Evolutionary conservation across 2,329 filamentous ascomycete species (phyloP).

Genomic region (Diaporthe eres): DNA sequence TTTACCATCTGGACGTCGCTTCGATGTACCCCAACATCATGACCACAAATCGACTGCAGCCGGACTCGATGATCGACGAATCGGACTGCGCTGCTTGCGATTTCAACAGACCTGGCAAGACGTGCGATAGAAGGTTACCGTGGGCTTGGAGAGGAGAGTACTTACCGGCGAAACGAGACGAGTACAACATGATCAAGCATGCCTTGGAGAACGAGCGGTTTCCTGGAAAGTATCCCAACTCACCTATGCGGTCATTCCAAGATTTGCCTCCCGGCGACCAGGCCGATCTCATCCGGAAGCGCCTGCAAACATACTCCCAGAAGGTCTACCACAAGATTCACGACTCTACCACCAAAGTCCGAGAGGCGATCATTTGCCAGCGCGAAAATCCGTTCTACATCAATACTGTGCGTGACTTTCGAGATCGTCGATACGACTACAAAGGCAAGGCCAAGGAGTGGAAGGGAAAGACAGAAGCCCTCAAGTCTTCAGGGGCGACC

Average conservation of each 20-base stretch:
- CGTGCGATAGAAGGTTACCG: conserved; percentile 92
- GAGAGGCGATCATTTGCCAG: conserved; percentile 98
- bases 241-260: conserved; percentile 80
- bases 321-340: conserved; percentile 99
- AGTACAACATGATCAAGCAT: conserved; percentile 99
- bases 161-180: conserved; percentile 93
- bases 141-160: conserved; percentile 99
- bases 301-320: conserved; percentile 92
- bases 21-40: conserved; percentile 99
- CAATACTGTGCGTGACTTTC: conserved; percentile 94
- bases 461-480: conserved; percentile 93
- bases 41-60: conserved; percentile 98
- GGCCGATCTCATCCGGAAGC: conserved; percentile 83
- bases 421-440: conserved; percentile 97
- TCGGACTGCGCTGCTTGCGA: conserved; percentile 97
- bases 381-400: conserved; percentile 99
- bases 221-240: conserved; percentile 81
- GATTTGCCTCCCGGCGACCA: conserved; percentile 89
- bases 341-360: conserved; percentile 90
- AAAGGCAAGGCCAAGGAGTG: conserved; percentile 98
- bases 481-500: conserved; percentile 86
- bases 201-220: conserved; percentile 94
- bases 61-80: conserved; percentile 98
- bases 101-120: conserved; percentile 97
- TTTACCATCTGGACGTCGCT: conserved; percentile 98